These are phyloP conservation scores for Wickerhamomyces alni DNA, from an alignment of 805 yeast species.

Conservation along the genomic window DNA sequence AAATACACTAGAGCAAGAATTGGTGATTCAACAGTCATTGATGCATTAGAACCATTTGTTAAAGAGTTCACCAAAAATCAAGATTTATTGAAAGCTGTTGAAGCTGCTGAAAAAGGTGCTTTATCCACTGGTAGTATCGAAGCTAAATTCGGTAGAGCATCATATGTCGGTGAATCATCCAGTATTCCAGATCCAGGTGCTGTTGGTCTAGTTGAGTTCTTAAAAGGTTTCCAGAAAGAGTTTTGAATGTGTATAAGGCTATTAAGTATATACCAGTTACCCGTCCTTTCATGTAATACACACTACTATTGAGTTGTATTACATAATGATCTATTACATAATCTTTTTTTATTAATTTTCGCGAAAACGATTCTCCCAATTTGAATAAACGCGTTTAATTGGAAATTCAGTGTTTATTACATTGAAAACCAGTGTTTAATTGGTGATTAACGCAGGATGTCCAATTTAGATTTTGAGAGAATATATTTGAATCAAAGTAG, in stretches of 20 bases:
- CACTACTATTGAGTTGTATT: too few relatives aligned
- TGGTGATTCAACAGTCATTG: slow-evolving; percentile 87
- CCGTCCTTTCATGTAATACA: neutral
- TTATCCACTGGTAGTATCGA: slow-evolving; percentile 64
- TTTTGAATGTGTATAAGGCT: neutral
- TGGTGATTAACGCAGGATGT: too few relatives aligned
- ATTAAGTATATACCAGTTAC: neutral
- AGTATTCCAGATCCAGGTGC: slow-evolving; percentile 94
- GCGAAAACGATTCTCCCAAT: neutral
- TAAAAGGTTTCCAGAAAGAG: slow-evolving; percentile 29
- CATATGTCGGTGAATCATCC: slow-evolving; percentile 73
- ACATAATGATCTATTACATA: too few relatives aligned
- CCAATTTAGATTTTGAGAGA: slow-evolving; percentile 69
- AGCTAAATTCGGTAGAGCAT: slow-evolving; percentile 91
- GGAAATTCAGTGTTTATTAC: too few relatives aligned
- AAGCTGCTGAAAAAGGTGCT: slow-evolving; percentile 72
- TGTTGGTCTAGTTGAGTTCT: slow-evolving; percentile 63
- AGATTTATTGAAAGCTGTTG: slow-evolving; percentile 54
- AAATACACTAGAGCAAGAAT: slow-evolving; percentile 83
- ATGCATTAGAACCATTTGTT: slow-evolving; percentile 84
- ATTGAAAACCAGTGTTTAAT: too few relatives aligned
- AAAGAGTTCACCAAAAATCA: slow-evolving; percentile 45
- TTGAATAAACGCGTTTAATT: neutral
- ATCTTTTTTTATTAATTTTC: too few relatives aligned
- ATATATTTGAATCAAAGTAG: slow-evolving; percentile 86